Conservation (phyloP, 192 early-diverging fungal species). For the Coemansia sp. region DNA sequence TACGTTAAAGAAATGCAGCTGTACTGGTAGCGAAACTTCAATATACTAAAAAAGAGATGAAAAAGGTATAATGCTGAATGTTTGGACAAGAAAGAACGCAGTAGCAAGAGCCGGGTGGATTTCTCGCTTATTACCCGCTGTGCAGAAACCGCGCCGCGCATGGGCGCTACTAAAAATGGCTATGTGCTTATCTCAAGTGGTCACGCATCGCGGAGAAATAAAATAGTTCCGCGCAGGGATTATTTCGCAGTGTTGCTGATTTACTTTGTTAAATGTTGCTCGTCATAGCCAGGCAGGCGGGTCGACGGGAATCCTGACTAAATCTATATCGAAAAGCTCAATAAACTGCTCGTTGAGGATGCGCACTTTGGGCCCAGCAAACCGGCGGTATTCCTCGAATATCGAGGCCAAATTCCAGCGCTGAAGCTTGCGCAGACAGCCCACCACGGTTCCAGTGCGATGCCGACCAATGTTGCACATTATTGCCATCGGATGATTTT, state of each 20-base stretch:
- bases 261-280: too few species aligned
- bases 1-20: too few species aligned
- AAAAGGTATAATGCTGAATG: too few species aligned
- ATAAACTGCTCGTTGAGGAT: slow-evolving; percentile 96
- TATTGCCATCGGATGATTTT: slow-evolving; percentile 91
- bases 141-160: neutral
- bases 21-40: too few species aligned
- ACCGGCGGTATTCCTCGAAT: slow-evolving; percentile 96
- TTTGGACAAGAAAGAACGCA: too few species aligned
- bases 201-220: slow-evolving; percentile 7
- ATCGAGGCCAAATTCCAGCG: slow-evolving; percentile 98
- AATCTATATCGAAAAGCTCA: slow-evolving; percentile 94
- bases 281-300: slow-evolving; percentile 71
- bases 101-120: too few species aligned
- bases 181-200: neutral
- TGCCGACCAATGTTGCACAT: slow-evolving; percentile 99
- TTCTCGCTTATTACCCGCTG: neutral
- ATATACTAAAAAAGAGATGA: too few species aligned
- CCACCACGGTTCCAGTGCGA: slow-evolving; percentile 97
- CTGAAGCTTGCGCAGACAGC: slow-evolving; percentile 96
- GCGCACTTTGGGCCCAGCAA: slow-evolving; percentile 94
- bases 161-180: too few species aligned
- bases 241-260: neutral
- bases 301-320: slow-evolving; percentile 77
- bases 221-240: neutral